Conservation (phyloP, 2,329 filamentous ascomycete genomes). For the Trichoderma sp. region DNA sequence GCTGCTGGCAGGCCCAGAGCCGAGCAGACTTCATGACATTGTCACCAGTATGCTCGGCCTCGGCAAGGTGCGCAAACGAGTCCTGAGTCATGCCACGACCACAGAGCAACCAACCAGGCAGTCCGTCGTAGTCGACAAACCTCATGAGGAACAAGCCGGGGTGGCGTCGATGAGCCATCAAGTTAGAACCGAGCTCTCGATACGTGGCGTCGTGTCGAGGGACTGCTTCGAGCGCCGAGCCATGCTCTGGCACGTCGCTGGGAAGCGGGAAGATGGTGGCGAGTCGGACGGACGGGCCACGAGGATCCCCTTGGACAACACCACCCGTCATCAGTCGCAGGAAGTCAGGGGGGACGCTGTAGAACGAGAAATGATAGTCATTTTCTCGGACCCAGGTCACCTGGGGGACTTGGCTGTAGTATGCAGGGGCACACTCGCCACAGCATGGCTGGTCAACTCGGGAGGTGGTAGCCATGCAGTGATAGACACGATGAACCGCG, state of each 20-base stretch:
- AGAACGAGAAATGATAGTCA: slow-evolving; percentile 22
- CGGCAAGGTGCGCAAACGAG: slow-evolving; percentile 25
- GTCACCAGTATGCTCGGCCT: slow-evolving; percentile 28
- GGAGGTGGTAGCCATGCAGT: slow-evolving; percentile 27
- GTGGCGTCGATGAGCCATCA: slow-evolving; percentile 28
- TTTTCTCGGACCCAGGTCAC: slow-evolving; percentile 25
- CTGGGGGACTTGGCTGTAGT: slow-evolving; percentile 23
- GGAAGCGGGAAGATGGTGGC: neutral
- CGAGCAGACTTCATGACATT: slow-evolving; percentile 30
- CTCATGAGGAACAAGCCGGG: slow-evolving; percentile 27
- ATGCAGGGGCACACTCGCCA: slow-evolving; percentile 36
- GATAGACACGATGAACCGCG: slow-evolving; percentile 30
- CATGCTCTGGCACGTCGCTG: neutral
- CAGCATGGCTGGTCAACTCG: slow-evolving; percentile 30
- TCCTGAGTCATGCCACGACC: slow-evolving; percentile 23
- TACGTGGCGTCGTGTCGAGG: slow-evolving; percentile 29
- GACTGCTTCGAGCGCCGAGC: slow-evolving; percentile 21
- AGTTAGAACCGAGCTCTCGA: slow-evolving; percentile 19
- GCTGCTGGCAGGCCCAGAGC: slow-evolving; percentile 33
- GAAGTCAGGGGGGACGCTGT: neutral
- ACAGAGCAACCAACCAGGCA: slow-evolving; percentile 34
- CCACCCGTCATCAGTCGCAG: neutral
- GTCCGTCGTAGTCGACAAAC: slow-evolving; percentile 30
- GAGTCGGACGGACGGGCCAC: neutral
- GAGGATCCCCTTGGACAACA: neutral